phyloP scores from a whole-genome alignment of 1,284 basidiomycete species.

The Takashimella koratensis region DNA sequence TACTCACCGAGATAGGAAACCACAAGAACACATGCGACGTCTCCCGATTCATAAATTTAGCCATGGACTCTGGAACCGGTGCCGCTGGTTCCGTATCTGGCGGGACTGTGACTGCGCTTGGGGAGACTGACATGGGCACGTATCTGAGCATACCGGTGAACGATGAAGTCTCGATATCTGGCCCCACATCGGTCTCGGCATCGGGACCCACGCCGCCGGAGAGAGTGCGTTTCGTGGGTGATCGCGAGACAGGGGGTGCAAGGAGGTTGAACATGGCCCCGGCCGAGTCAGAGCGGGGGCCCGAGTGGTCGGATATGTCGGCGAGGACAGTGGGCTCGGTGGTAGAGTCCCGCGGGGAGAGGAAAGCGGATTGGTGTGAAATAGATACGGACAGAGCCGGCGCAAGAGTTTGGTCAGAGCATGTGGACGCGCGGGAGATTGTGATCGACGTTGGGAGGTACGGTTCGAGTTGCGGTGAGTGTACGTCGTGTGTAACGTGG shows the following conservation, averaged over 20 bases:
- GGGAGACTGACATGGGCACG: neutral
- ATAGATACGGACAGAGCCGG: neutral
- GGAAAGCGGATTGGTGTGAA: neutral
- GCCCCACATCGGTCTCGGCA: too few species aligned
- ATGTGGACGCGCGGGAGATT: neutral
- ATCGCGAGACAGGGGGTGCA: too few species aligned
- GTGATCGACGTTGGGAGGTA: neutral
- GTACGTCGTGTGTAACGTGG: too few species aligned
- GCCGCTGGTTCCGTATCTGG: neutral
- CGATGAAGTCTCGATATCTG: constrained; percentile 10
- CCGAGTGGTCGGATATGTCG: too few species aligned
- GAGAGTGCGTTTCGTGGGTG: too few species aligned
- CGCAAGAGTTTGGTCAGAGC: neutral
- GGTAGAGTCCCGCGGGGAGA: too few species aligned
- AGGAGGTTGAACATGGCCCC: too few species aligned
- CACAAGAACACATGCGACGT: constrained; percentile 10
- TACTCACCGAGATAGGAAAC: constrained; percentile 15
- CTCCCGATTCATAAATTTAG: constrained; percentile 12
- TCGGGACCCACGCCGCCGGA: too few species aligned
- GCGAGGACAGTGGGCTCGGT: too few species aligned
- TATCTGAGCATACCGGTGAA: constrained; percentile 15
- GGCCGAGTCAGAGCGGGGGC: too few species aligned
- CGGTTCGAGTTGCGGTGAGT: neutral
- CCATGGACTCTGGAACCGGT: constrained; percentile 6
- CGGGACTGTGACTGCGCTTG: neutral